These are phyloP conservation scores for Pachysandra terminalis DNA, from an alignment of 164 flowering plant species.

Conservation along the genomic window DNA sequence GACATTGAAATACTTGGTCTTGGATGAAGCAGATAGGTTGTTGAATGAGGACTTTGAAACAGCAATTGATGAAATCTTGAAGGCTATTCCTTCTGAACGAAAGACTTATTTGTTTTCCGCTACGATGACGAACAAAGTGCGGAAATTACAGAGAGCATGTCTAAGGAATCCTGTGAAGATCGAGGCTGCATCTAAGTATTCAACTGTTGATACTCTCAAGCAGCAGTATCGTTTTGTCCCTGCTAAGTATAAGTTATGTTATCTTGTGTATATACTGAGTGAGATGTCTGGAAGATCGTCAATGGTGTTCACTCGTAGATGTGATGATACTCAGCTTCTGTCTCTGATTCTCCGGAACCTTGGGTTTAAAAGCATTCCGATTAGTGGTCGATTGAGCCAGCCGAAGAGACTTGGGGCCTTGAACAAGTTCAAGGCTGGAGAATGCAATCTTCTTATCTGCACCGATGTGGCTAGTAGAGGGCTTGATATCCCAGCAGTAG, in stretches of 20 bases:
- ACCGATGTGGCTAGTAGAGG: conserved; percentile 98
- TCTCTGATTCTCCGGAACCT: conserved; percentile 78
- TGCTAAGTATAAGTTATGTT: conserved; percentile 67
- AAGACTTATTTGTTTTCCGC: conserved; percentile 90
- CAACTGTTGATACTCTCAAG: conserved; percentile 86
- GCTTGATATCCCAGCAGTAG: conserved; percentile 93
- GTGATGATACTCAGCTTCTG: conserved; percentile 72
- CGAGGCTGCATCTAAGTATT: conserved; percentile 84
- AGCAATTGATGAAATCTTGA: conserved; percentile 75
- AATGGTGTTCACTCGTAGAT: conserved; percentile 92
- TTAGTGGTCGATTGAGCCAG: conserved; percentile 93
- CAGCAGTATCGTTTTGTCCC: conserved; percentile 76
- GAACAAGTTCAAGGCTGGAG: conserved; percentile 89
- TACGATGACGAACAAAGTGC: conserved; percentile 96
- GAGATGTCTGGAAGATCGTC: conserved; percentile 65
- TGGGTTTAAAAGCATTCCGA: conserved; percentile 78
- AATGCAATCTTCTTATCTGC: conserved; percentile 79
- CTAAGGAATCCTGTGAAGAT: conserved; percentile 91
- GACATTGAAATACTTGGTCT: conserved; percentile 76
- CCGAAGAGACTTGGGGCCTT: conserved; percentile 81
- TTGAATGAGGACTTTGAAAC: conserved; percentile 90
- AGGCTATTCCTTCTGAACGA: conserved; percentile 68
- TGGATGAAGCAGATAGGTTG: conserved; percentile 98
- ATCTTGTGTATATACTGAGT: conserved; percentile 65
- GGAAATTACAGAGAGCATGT: conserved; percentile 83